Conservation (phyloP, 2,329 filamentous ascomycete species). For the Penicillium polonicum region DNA sequence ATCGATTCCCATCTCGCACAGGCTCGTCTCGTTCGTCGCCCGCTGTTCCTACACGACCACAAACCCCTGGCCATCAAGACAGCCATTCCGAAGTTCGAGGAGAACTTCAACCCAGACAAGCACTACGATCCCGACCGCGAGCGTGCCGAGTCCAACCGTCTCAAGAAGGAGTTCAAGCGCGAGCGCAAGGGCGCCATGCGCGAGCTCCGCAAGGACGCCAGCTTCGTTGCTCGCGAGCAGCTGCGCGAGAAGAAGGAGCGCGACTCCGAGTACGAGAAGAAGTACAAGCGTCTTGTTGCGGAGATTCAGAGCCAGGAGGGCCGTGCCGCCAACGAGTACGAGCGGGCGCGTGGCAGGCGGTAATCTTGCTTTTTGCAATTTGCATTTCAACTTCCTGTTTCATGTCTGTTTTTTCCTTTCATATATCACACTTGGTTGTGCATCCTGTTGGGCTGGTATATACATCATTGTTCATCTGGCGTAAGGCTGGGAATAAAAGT, state of each 20-base stretch:
- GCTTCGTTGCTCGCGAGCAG: conserved; percentile 88
- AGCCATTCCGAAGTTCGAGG: conserved; percentile 91
- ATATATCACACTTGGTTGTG: conserved; percentile 12
- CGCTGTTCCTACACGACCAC: conserved; percentile 86
- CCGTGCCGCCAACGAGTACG: conserved; percentile 80
- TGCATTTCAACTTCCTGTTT: conserved; percentile 4
- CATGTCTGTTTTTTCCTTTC: conserved; percentile 7
- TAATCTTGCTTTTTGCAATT: conserved; percentile 22
- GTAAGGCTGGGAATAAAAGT: conserved; percentile 27
- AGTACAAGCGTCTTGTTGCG: conserved; percentile 85
- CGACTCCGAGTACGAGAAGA: conserved; percentile 93
- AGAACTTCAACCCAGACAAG: conserved; percentile 87
- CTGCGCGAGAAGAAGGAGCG: conserved; percentile 88
- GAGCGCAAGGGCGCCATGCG: conserved; percentile 93
- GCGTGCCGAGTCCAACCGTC: conserved; percentile 77
- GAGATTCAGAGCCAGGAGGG: conserved; percentile 97
- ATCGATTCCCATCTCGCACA: conserved; percentile 52
- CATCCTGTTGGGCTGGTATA: conserved; percentile 18
- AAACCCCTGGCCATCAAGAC: conserved; percentile 82
- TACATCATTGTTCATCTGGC: conserved; percentile 19
- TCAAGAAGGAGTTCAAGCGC: conserved; percentile 88
- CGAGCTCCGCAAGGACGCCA: conserved; percentile 91
- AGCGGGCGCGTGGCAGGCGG: conserved; percentile 72
- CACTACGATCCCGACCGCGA: conserved; percentile 97
- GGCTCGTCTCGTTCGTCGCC: conserved; percentile 67